phyloP scores from a whole-genome alignment of 2,329 filamentous ascomycete genomes.

The Alternaria panax region DNA sequence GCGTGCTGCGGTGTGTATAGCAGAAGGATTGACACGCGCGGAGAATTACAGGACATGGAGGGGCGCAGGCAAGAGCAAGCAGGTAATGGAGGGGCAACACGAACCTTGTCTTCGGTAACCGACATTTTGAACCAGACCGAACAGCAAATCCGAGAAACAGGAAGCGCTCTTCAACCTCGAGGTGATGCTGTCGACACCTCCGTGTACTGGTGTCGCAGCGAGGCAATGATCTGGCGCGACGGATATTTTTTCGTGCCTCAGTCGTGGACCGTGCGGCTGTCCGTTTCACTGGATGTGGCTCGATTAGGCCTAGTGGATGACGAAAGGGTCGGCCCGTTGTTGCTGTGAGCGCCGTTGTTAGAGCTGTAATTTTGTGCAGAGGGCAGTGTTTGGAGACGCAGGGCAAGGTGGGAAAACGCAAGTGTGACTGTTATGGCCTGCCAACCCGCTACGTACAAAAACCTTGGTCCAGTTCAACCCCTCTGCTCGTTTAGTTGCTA shows the following conservation, averaged over 20 bases:
- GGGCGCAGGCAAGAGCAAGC: slow-evolving; percentile 19
- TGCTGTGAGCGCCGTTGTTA: slow-evolving; percentile 26
- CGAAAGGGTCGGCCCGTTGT: slow-evolving; percentile 46
- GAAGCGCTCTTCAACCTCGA: slow-evolving; percentile 19
- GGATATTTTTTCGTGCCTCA: slow-evolving; percentile 31
- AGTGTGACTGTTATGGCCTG: slow-evolving; percentile 12
- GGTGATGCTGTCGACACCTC: slow-evolving; percentile 30
- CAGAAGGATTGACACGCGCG: slow-evolving; percentile 7
- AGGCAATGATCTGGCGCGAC: slow-evolving; percentile 21
- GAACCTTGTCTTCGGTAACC: slow-evolving; percentile 50
- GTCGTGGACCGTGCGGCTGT: slow-evolving; percentile 24
- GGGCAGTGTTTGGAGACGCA: slow-evolving; percentile 10
- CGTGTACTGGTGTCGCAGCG: slow-evolving; percentile 31
- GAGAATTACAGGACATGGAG: slow-evolving; percentile 20
- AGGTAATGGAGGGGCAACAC: slow-evolving; percentile 41
- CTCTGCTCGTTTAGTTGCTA: slow-evolving; percentile 29
- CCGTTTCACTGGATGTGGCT: slow-evolving; percentile 32
- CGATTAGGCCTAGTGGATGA: slow-evolving; percentile 40
- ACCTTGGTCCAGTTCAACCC: slow-evolving; percentile 29
- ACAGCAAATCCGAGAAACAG: slow-evolving; percentile 13
- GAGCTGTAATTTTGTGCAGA: slow-evolving; percentile 11
- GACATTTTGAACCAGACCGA: slow-evolving; percentile 37
- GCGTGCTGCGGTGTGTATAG: background rate
- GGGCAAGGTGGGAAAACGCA: slow-evolving; percentile 6
- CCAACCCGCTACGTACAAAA: slow-evolving; percentile 12